Evolutionary conservation across 1,284 basidiomycete species (phyloP), one percentile per base, ranked within the genome.

Genomic region (Termitomyces sp.): DNA sequence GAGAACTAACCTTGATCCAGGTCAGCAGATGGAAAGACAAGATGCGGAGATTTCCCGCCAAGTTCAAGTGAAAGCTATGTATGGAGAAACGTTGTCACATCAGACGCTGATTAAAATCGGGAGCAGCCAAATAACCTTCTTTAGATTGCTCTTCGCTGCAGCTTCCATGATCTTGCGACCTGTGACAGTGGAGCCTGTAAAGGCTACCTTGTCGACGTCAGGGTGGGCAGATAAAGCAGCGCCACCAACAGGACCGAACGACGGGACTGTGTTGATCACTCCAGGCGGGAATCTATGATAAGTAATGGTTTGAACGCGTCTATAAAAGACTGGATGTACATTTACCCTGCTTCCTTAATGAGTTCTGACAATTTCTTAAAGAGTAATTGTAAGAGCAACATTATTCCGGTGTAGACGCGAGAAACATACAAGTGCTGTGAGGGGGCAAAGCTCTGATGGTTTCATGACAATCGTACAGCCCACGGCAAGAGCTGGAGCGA

Each of bases 11-110:
- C 89, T 75, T 95, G 87, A 52, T 95, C 88, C 53, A 90, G 68
- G 66, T 91, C 84, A 47, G 88, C 88, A 49, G 87, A 88, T 65
- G 90, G 84, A 62, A 92, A 91, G 55, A 92, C 71, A 56, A 92
- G 74, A 67, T 94, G 90, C 38, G 94, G 93, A n/a, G 91, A 92
- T 74, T 97, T 98, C 46, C 94, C 94, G 47, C 94, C 94, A 30
- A 98, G 84, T 71, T 98, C 95, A 57, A 97, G 79, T 46, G 91
- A 92, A 48, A 97, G 85, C 82, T 92, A n/a, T n/a, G n/a, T n/a
- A n/a, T n/a, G n/a, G n/a, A 62, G 9, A 13, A 46, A 35, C 8
- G 19, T 35, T 44, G 30, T 42, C 44, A 53, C 33, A 14, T 58
- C 24, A 46, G 49, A 42, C 48, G 34, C 28, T n/a, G 21, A n/a